These are phyloP conservation scores for Phytophthora hybrid DNA, from an alignment of 352 stramenopile species.

Conservation along the genomic window DNA sequence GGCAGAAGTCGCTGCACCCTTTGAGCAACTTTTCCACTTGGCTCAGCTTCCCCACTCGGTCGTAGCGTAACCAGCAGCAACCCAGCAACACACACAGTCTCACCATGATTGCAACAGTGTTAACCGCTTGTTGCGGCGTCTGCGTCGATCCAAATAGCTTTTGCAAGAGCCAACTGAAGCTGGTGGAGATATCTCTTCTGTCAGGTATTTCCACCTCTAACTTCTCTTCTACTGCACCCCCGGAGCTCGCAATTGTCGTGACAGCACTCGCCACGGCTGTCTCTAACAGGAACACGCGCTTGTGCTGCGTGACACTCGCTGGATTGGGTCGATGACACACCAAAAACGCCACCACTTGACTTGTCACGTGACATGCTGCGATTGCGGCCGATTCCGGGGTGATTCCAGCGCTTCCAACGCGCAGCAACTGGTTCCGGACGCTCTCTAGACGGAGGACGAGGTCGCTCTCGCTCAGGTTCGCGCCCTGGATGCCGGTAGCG, in stretches of 20 bases:
- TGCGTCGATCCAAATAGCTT: conserved; percentile 2
- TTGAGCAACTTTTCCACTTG: conserved; percentile 39
- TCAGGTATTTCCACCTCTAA: conserved; percentile 18
- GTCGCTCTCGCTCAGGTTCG: conserved; percentile 24
- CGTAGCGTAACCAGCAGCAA: conserved; percentile 46
- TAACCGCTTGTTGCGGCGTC: not conserved
- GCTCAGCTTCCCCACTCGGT: conserved; percentile 25
- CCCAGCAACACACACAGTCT: conserved; percentile 41
- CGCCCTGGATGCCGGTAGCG: conserved; percentile 16
- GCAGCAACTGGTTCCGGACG: conserved; percentile 27
- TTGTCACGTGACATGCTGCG: conserved; percentile 34
- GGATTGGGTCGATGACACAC: conserved; percentile 23
- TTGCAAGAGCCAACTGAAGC: conserved; percentile 33
- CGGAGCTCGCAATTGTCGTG: not conserved
- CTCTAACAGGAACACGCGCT: conserved; percentile 39
- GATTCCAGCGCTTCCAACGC: conserved; percentile 5
- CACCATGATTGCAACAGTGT: conserved; percentile 18
- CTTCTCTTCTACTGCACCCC: conserved; percentile 1
- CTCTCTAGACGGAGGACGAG: conserved; percentile 22
- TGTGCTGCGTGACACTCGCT: conserved; percentile 32
- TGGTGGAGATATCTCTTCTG: conserved; percentile 26
- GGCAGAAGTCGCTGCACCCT: conserved; percentile 24
- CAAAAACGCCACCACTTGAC: conserved; percentile 33
- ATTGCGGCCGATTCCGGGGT: conserved; percentile 13
- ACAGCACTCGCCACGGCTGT: conserved; percentile 26